A percentile compares a stretch with the other conserved stretches of the same genome.
These are phyloP conservation scores for Kalmanozyma brasiliensis DNA, from an alignment of 1,284 basidiomycete genomes.

Conservation along the genomic window DNA sequence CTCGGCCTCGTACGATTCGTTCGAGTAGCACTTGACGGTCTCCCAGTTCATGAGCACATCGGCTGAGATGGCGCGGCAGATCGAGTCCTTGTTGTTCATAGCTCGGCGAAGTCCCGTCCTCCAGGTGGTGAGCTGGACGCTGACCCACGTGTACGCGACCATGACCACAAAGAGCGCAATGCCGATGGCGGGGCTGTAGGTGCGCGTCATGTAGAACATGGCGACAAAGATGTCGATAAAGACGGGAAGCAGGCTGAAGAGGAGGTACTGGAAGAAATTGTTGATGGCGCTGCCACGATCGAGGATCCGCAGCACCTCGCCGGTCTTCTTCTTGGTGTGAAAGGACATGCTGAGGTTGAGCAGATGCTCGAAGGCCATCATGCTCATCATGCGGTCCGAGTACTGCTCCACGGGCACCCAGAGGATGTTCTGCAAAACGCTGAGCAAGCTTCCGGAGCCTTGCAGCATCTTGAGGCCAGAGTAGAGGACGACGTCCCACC, in stretches of 20 bases:
- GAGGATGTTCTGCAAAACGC: conserved; percentile 57
- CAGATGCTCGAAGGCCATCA: conserved; percentile 66
- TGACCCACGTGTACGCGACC: conserved; percentile 80
- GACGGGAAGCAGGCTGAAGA: conserved; percentile 83
- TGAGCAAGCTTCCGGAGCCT: conserved; percentile 68
- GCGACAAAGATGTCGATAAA: conserved; percentile 77
- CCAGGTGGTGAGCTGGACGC: conserved; percentile 77
- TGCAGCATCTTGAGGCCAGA: conserved; percentile 68
- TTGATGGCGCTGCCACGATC: conserved; percentile 74
- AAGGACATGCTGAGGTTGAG: conserved; percentile 79
- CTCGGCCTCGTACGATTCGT: conserved; percentile 80
- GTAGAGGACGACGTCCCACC: conserved; percentile 64
- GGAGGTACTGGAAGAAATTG: conserved; percentile 70
- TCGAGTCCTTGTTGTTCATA: conserved; percentile 58
- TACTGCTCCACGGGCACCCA: conserved; percentile 88
- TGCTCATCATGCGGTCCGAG: conserved; percentile 70
- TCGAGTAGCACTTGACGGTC: conserved; percentile 78
- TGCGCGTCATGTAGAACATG: conserved; percentile 74
- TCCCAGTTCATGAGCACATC: conserved; percentile 66
- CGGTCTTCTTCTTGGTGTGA: conserved; percentile 79
- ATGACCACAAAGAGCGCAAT: conserved; percentile 81
- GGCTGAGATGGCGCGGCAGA: conserved; percentile 60
- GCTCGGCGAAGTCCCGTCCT: conserved; percentile 73
- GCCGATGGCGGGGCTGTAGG: conserved; percentile 76
- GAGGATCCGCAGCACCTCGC: conserved; percentile 76